Base-by-base conservation (phyloP, 2,329 filamentous ascomycete genomes). In the Canariomyces notabilis region DNA sequence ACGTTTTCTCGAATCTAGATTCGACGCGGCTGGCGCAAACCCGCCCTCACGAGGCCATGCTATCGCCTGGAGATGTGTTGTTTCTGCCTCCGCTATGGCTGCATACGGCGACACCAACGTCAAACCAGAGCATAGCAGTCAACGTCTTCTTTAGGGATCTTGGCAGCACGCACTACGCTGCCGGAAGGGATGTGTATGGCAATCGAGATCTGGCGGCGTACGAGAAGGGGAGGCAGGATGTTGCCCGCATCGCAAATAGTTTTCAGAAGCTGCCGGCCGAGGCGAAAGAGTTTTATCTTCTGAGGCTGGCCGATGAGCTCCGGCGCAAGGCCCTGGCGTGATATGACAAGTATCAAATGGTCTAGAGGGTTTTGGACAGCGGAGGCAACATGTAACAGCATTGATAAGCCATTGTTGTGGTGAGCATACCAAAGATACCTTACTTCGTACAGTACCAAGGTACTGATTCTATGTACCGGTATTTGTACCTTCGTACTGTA, bases 121-220 rank as follows among this genome's bases (percentile, higher is more conserved):
- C 75, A 6, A 62, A 70, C 36, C 63, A 80, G 49, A 89, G 87
- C 56, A 73, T 95, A 6, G 87, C 87, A 1, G 82, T 95, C n/a
- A 95, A 95, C 61, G 77, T 91, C 21, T 95, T 95, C 70, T 95
- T 94, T 68, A 80, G 82, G 35, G 83, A 82, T 51, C 70, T 93
- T 8, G 69, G 80, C 3, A 69, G 63, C 3, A 80, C 77, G 1
- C 93, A 93, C 62, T 81, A 59, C 37, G 55, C 87, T 1, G 64
- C 75, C 1, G 89, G 89, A 1, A 77, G 82, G 54, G 89, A 95
- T 62, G 84, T 95, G 0, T 95, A 95, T 61, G 89, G 87, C 1
- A 95, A 95, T 61, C 75, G 88, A 32, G 90, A 95, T 64, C 64
- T 95, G 40, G 83, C 85, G 32, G 85, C 84, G 1, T 95, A 94